Conservation (phyloP, 176 grass and related monocot species). For the Juncus effusus region DNA sequence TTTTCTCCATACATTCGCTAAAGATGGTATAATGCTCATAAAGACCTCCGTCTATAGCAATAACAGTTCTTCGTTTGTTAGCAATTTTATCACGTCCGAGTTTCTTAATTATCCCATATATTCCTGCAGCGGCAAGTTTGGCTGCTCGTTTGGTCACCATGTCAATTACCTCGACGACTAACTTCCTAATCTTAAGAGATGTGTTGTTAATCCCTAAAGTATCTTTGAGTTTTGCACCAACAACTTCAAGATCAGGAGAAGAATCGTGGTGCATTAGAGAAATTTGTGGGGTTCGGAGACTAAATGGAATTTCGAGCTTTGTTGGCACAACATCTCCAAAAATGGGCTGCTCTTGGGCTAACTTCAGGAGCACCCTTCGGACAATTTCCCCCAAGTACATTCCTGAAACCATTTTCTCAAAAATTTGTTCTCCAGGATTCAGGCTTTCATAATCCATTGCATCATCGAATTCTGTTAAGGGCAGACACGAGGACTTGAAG, state of each 20-base stretch:
- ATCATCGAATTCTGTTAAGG: conserved; percentile 71
- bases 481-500: conserved; percentile 74
- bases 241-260: conserved; percentile 47
- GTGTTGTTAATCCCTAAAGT: conserved; percentile 38
- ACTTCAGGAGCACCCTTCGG: conserved; percentile 68
- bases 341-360: conserved; percentile 36
- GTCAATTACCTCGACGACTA: conserved; percentile 61
- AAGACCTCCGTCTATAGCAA: conserved; percentile 73
- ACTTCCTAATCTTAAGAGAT: conserved; percentile 52
- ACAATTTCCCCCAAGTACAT: conserved; percentile 88
- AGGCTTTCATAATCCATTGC: conserved; percentile 78
- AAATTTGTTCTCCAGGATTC: conserved; percentile 88
- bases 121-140: conserved; percentile 68
- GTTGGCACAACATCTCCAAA: conserved; percentile 45
- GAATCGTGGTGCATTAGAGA: conserved; percentile 50
- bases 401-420: conserved; percentile 77
- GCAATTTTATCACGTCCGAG: conserved; percentile 42
- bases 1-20: conserved; percentile 60
- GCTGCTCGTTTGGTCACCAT: conserved; percentile 64
- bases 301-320: conserved; percentile 54
- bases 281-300: conserved; percentile 53
- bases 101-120: conserved; percentile 74
- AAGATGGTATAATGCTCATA: conserved; percentile 56
- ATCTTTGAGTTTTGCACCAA: conserved; percentile 41
- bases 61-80: conserved; percentile 34